phyloP scores from a whole-genome alignment of 495 filamentous ascomycete species.

The Viridothelium virens region DNA sequence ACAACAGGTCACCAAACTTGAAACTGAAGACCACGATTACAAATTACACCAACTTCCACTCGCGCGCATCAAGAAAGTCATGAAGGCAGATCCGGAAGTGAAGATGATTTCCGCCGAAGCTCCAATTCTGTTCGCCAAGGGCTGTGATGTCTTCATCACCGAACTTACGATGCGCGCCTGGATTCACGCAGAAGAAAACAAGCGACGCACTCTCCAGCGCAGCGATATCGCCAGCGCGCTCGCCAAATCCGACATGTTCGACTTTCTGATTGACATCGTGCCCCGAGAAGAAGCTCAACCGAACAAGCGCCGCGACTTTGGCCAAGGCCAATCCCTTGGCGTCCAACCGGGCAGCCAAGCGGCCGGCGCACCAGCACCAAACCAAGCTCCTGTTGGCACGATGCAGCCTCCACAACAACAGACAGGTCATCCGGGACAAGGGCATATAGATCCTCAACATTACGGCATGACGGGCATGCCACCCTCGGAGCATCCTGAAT shows the following conservation, averaged over 20 bases:
- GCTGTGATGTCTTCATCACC: slow-evolving; percentile 98
- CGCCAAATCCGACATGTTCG: slow-evolving; percentile 98
- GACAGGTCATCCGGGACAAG: slow-evolving; percentile 48
- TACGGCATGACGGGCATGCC: slow-evolving; percentile 18
- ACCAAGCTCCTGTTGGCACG: slow-evolving; percentile 41
- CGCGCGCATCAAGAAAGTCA: slow-evolving; percentile 98
- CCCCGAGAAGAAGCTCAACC: slow-evolving; percentile 85
- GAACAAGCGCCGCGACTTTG: slow-evolving; percentile 52
- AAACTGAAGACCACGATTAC: slow-evolving; percentile 93
- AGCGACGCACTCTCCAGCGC: slow-evolving; percentile 86
- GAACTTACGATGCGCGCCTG: slow-evolving; percentile 99
- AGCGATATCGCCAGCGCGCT: slow-evolving; percentile 94
- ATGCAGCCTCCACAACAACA: slow-evolving; percentile 61
- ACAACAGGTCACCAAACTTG: slow-evolving; percentile 88
- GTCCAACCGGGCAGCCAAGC: slow-evolving; percentile 24
- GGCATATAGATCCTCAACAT: slow-evolving; percentile 39
- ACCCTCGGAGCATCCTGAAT: slow-evolving; percentile 48
- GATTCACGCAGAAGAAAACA: slow-evolving; percentile 99
- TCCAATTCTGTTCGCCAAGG: slow-evolving; percentile 95
- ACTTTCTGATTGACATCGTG: slow-evolving; percentile 98
- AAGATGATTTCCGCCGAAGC: slow-evolving; percentile 99
- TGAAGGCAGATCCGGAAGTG: slow-evolving; percentile 98
- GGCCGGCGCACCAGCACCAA: slow-evolving; percentile 10
- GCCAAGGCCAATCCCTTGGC: slow-evolving; percentile 49
- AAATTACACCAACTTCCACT: slow-evolving; percentile 93